phyloP scores from a whole-genome alignment of 2,329 filamentous ascomycete species.

The Aspergillus sojae region DNA sequence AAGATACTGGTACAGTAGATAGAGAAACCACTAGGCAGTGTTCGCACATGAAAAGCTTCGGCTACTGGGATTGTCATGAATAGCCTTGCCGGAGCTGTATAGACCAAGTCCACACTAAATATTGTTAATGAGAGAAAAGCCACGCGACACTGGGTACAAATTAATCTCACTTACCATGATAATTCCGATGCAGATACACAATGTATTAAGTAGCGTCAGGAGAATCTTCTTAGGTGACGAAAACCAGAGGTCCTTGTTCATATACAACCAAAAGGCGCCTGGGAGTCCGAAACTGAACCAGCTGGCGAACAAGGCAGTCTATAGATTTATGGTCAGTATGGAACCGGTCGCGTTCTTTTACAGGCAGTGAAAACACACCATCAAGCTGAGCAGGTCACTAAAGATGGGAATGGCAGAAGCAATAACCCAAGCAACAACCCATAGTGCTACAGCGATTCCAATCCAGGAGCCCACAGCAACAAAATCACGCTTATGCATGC shows the following conservation, averaged over 20 bases:
- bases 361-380: conserved; percentile 33
- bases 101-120: conserved; percentile 34
- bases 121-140: background rate
- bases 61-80: conserved; percentile 29
- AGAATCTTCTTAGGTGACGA: conserved; percentile 25
- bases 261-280: conserved; percentile 32
- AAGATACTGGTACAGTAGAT: background rate
- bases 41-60: conserved; percentile 35
- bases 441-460: conserved; percentile 55
- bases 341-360: background rate
- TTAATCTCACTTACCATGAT: background rate
- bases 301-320: conserved; percentile 59
- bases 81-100: conserved; percentile 33
- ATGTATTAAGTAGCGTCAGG: conserved; percentile 24
- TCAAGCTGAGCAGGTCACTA: conserved; percentile 64
- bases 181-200: background rate
- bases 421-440: conserved; percentile 65
- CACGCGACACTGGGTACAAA: background rate
- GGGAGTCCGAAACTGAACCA: conserved; percentile 59
- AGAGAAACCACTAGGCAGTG: background rate
- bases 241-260: conserved; percentile 28
- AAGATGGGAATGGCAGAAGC: conserved; percentile 70
- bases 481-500: conserved; percentile 51
- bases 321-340: background rate
- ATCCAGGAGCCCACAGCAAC: conserved; percentile 59